Evolutionary conservation across 2,329 filamentous ascomycete genomes (phyloP), one percentile per base, ranked within the genome.

Genomic region (Fusarium redolens): DNA sequence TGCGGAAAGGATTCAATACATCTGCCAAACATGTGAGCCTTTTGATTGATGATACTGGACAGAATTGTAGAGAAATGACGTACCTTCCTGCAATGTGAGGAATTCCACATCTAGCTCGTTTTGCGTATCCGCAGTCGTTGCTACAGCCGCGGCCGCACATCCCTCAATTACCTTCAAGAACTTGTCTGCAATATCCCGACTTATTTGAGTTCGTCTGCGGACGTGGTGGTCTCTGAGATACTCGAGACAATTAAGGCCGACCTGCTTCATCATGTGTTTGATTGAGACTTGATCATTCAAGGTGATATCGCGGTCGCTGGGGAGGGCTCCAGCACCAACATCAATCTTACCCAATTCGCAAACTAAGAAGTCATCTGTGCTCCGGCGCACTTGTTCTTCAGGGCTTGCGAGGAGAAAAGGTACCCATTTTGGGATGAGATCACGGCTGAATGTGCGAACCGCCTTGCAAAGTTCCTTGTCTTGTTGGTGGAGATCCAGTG

Each of bases 151-250:
- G 18, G 79, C 72, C 17, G 79, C 76, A 69, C 87, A 88, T 40
- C 79, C 79, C 7, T 78, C 78, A 35, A 89, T 78, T 3, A 86
- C 79, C 13, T 82, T 79, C 33, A 86, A 78, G 45, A 90, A 80
- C 7, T 79, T 76, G 17, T 77, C 70, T 3, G 88, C 84, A 4
- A 83, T 80, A 15, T 85, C 84, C 61, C 80, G 81, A 18, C 82
- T 81, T 28, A 88, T 83, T 41, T 84, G 83, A 5, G 78, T 73
- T 30, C 81, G 76, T 11, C 84, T 83, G 52, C 78, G 73, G 7
- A 89, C 80, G 68, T 86, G 86, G 18, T 82, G 82, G 11, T 88
- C 84, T 25, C 82, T 81, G 35, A 90, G 77, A 72, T 86, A 86
- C 22, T 72, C 58, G 20, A 90, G 80, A 63, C 86, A 88, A 25